A percentile compares a stretch with the other conserved stretches of the same genome.
Conservation (phyloP, 495 filamentous ascomycete species). For the Xylaria castorea region DNA sequence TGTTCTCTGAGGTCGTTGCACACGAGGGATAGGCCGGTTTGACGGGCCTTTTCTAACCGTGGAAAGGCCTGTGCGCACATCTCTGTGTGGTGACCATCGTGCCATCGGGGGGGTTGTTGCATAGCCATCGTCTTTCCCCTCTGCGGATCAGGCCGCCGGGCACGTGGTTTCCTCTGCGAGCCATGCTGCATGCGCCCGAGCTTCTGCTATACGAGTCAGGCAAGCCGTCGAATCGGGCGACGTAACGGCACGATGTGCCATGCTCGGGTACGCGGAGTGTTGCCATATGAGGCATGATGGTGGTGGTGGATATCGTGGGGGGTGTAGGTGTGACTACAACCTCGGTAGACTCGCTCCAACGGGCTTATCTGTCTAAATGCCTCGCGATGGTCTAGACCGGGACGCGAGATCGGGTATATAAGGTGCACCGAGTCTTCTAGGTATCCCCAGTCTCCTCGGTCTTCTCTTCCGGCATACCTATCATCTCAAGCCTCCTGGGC, state of each 20-base stretch:
- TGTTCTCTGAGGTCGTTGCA: slow-evolving; percentile 13
- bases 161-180: slow-evolving; percentile 20
- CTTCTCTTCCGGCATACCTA: slow-evolving; percentile 18
- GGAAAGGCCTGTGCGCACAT: slow-evolving; percentile 23
- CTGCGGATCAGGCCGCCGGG: slow-evolving; percentile 15
- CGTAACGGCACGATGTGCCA: neutral
- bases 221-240: slow-evolving; percentile 14
- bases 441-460: neutral
- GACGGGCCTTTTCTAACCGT: slow-evolving; percentile 18
- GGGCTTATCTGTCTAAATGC: neutral
- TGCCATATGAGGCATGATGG: slow-evolving; percentile 13
- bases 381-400: slow-evolving; percentile 1
- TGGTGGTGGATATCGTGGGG: slow-evolving; percentile 28
- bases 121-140: slow-evolving; percentile 8
- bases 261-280: slow-evolving; percentile 19
- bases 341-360: neutral
- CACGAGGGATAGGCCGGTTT: slow-evolving; percentile 14
- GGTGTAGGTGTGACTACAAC: slow-evolving; percentile 15
- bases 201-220: slow-evolving; percentile 11
- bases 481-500: neutral
- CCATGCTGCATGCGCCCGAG: neutral
- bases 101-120: slow-evolving; percentile 13
- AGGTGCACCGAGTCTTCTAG: neutral
- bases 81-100: slow-evolving; percentile 20
- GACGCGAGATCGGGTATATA: slow-evolving; percentile 8